Base-by-base conservation (phyloP, 2,329 filamentous ascomycete species). In the Aspergillus sp. region DNA sequence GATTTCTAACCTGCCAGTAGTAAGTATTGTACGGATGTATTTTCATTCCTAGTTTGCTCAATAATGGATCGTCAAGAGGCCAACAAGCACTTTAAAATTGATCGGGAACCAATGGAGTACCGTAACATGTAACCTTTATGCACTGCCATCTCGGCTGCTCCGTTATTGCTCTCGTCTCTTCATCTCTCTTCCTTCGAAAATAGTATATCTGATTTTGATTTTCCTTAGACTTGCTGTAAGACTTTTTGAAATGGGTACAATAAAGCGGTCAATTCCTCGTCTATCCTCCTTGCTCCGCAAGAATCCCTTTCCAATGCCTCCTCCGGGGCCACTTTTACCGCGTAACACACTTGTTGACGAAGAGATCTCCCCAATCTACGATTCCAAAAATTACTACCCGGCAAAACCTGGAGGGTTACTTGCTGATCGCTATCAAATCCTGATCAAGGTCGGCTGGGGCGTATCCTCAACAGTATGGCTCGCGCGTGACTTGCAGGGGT, bases 401-500 rank as follows among this genome's bases (percentile, higher is more conserved):
- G 74, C 69, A 31, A 67, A 64, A 0, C 63, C 76, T 1, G 75
- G 77, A 4, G 68, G 80, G 9, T 58, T 76, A 1, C 70, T 79
- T 3, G 64, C 68, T 2, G 56, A 67, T n/a, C 60, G 66, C 4
- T 81, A 71, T 48, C 71, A 80, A 63, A 55, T 69, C 0, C 56
- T 79, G 0, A 65, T 71, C 1, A 80, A 80, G 56, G 62, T 80
- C 7, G 77, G 77, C 11, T 80, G 64, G 63, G 77, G 78, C 17
- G 63, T 65, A 12, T 72, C 66, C 6, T 80, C 75, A 57, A 73
- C 68, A 54, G 65, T 68, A 55, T 73, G 66, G 67, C 59, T 73
- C 6, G 68, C 70, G 40, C 67, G 62, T 52, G 69, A 72, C 63
- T 51, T 71, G 50, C 49, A 65, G 63, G 52, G 60, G 68, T 68